Percentiles rank a stretch among this genome's conserved stretches.
phyloP scores from a whole-genome alignment of 2,329 filamentous ascomycete species.

The Dactylellina drechsleri region DNA sequence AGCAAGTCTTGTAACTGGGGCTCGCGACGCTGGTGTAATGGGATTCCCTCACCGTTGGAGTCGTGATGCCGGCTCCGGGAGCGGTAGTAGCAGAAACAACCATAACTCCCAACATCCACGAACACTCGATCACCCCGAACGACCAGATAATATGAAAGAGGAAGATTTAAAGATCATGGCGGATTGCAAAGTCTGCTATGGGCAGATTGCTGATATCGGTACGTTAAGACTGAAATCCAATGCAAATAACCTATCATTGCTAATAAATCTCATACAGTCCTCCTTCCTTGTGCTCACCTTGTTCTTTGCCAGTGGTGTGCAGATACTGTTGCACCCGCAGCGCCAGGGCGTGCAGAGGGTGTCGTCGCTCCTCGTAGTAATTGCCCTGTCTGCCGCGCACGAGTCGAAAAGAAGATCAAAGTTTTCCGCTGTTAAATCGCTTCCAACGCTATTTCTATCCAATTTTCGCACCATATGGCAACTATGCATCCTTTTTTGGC shows the following conservation, averaged over 20 bases:
- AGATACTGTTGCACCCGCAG: constrained; percentile 43
- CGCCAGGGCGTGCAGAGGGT: constrained; percentile 36
- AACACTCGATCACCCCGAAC: constrained; percentile 47
- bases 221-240: not conserved
- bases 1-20: constrained; percentile 29
- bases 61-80: constrained; percentile 16
- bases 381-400: constrained; percentile 47
- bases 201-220: constrained; percentile 53
- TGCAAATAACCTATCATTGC: not conserved
- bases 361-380: constrained; percentile 49
- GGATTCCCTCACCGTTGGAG: constrained; percentile 38
- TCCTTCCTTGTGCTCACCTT: constrained; percentile 50
- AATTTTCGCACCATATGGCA: too few relatives aligned
- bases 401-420: constrained; percentile 52
- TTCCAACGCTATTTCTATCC: not conserved
- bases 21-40: constrained; percentile 36
- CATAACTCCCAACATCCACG: constrained; percentile 14
- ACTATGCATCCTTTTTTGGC: too few relatives aligned
- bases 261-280: constrained; percentile 22
- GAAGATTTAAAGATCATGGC: constrained; percentile 54
- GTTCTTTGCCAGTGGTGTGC: constrained; percentile 53
- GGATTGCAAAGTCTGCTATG: constrained; percentile 54
- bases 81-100: constrained; percentile 10
- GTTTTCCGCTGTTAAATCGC: constrained; percentile 39
- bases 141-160: constrained; percentile 55